Conservation (phyloP, 768 basidiomycete species). For the Leccinum ochraceum region DNA sequence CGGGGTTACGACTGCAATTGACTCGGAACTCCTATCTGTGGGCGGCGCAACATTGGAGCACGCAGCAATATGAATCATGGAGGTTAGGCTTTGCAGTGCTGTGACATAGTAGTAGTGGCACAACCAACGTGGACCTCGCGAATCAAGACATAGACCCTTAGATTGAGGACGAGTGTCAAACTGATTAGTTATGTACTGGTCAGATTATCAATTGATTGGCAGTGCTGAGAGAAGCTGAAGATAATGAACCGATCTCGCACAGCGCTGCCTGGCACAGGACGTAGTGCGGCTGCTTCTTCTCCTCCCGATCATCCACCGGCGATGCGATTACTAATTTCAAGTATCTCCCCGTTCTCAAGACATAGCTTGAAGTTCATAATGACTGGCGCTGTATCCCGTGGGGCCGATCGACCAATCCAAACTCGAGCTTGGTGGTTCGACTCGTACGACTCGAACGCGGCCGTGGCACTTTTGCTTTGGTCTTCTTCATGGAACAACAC, state of each 20-base stretch:
- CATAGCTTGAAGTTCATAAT: constrained; percentile 12
- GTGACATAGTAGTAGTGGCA: too few species aligned
- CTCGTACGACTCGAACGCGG: constrained; percentile 18
- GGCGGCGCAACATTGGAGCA: constrained; percentile 10
- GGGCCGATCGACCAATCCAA: not conserved
- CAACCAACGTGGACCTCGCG: not conserved
- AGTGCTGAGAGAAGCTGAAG: constrained; percentile 20
- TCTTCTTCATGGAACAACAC: constrained; percentile 14
- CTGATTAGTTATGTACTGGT: not conserved
- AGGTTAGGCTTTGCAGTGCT: constrained; percentile 6
- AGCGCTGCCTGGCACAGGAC: not conserved
- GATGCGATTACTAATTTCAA: constrained; percentile 8
- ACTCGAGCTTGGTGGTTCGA: not conserved
- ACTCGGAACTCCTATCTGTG: constrained; percentile 7
- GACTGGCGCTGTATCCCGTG: not conserved
- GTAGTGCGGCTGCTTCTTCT: constrained; percentile 21
- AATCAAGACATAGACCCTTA: constrained; percentile 5
- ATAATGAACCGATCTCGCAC: constrained; percentile 1
- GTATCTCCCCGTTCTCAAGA: not conserved
- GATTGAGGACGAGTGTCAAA: not conserved
- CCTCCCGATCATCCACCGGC: constrained; percentile 12
- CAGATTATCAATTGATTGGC: constrained; percentile 12
- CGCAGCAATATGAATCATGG: not conserved
- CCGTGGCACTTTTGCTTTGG: not conserved
- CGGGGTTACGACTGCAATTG: too few species aligned